Base-by-base conservation (phyloP, 208 protist species). In the Vickermania ingenoplastis region DNA sequence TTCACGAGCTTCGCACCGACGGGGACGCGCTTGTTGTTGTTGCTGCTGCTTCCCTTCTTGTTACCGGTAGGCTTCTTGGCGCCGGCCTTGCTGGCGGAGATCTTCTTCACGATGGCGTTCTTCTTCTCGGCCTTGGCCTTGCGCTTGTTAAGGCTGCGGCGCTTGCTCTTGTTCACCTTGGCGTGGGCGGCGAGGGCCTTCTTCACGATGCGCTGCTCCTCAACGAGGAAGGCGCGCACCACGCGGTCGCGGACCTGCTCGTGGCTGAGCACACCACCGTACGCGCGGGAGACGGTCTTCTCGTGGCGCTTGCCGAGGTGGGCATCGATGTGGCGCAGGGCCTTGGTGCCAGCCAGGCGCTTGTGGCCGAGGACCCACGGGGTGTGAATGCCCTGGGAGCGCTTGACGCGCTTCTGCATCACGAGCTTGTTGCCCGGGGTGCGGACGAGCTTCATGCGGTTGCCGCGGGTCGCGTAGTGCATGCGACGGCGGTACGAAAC, bases 121-220 rank as follows among this genome's bases (percentile, higher is more conserved):
- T 64, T 48, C 54, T 26, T 52, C 25, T 0, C 49, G 5, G 27
- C 30, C 60, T 61, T 61, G 29, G 57, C 26, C 66, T 73, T 72
- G 53, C 56, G 30, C 58, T 61, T 71, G 61, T 59, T 41, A 36
- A 41, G 65, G 53, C 52, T 51, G 62, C 71, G 71, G 66, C 73
- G 72, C 71, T 65, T 77, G 31, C 63, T 59, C 52, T 64, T 61
- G 53, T 73, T 58, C 57, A 57, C 57, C 71, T 77, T 77, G 54
- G 71, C 66, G 41, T 77, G 62, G 14, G 71, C 71, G 52, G 55
- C 61, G 25, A 77, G 60, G 13, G 63, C 71, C n/a, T 72, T 61
- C 92, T 98, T 98, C 52, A 97, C 95, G 60, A 97, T 94, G 80
- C 96, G 98, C 78, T 97, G 92, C 78, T 98, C 96, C 86, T 98